These are phyloP conservation scores for Alloteropsis angusta DNA, from an alignment of 202 grass and related monocot species.

Conservation along the genomic window DNA sequence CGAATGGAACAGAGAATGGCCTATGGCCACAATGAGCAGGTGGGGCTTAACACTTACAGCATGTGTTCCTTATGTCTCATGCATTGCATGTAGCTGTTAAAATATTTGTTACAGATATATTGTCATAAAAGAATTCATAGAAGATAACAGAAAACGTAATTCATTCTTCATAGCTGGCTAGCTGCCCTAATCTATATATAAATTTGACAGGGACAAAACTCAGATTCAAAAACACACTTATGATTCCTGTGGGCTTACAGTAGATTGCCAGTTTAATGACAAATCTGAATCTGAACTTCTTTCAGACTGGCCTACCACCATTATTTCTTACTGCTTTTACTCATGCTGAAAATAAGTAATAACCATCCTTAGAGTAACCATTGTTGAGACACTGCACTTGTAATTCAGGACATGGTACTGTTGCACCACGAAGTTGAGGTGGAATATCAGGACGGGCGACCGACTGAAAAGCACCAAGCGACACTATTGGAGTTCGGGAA, in stretches of 20 bases:
- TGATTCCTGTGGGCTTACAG: neutral
- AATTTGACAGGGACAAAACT: neutral
- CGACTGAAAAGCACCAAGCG: conserved; percentile 62
- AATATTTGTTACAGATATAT: neutral
- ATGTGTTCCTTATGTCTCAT: neutral
- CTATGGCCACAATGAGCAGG: conserved; percentile 65
- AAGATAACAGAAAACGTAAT: neutral
- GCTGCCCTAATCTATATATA: neutral
- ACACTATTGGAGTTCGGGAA: conserved; percentile 80
- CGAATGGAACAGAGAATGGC: conserved; percentile 75
- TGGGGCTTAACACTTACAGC: conserved; percentile 14
- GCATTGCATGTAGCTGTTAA: neutral
- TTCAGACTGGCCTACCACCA: neutral
- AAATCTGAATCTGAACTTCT: neutral
- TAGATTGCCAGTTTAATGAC: conserved; percentile 11
- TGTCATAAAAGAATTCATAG: neutral
- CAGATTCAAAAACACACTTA: neutral
- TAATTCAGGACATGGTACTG: conserved; percentile 87
- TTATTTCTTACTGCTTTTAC: neutral
- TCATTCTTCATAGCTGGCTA: neutral
- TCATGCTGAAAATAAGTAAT: neutral
- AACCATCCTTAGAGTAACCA: neutral
- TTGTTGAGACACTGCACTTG: neutral
- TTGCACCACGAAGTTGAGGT: conserved; percentile 82
- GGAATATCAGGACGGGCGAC: conserved; percentile 54